Base-by-base conservation (phyloP, 306 rosid species). In the Myrica gale region DNA sequence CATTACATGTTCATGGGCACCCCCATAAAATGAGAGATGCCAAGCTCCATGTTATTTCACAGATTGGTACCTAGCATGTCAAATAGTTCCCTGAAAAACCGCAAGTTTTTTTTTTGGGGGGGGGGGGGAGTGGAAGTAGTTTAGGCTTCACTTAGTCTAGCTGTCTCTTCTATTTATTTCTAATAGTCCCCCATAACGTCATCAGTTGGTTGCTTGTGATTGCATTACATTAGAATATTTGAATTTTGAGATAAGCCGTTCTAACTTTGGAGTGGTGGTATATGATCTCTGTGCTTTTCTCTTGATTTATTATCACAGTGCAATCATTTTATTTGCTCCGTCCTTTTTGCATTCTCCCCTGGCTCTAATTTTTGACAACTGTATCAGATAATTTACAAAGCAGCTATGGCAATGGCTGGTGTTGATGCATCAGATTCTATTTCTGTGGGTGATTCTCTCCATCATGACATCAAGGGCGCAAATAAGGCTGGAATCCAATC, bases 381-480 rank as follows among this genome's bases (percentile, higher is more conserved):
- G 41, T 43, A 46, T 79, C 91, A 94, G 98, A 82, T 91, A 75
- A 94, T 94, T 74, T 92, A 94, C 81, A 60, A 88, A 81, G 75
- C 96, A 48, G 97, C 95, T 11, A 84, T 94, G 90, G 88, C 87
- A 50, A 85, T 92, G 85, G 89, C 87, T 39, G 88, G 96, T 42
- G 85, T 87, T 43, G 87, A 90, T 76, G 89, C 80, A 71, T 83
- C 83, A 44, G 92, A 94, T 39, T 86, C 88, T 26, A 80, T 94
- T 66, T 93, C 97, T 1, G 96, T 94, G 9, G 98, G 98, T 21
- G 98, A 94, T 78, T 94, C 98, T 77, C 91, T 92, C 37, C 96
- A 94, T 82, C 98, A 94, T 72, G 98, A 94, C 84, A 92, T 94
- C 43, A 94, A 90, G 89, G 97, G 98, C 19, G 97, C 97, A 23